phyloP scores from a whole-genome alignment of 192 early-diverging fungal species.

The Oehlia diaphana region DNA sequence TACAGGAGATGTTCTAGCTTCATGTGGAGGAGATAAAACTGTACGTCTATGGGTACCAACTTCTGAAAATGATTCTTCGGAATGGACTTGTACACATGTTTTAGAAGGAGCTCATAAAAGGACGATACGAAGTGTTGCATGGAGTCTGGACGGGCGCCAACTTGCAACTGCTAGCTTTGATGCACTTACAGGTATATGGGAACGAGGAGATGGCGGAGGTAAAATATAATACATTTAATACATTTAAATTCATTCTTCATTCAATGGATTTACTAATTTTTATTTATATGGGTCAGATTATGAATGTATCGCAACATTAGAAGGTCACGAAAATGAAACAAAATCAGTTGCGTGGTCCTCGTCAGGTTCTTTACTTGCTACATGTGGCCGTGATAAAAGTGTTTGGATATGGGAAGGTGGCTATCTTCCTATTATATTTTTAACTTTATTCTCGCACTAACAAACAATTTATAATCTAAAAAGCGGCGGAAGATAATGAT shows the following conservation, averaged over 20 bases:
- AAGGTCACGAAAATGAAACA: constrained; percentile 98
- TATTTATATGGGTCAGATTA: constrained; percentile 49
- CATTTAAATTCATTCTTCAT: constrained; percentile 1
- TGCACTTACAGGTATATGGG: constrained; percentile 91
- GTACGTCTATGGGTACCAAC: constrained; percentile 80
- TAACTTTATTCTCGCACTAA: neutral
- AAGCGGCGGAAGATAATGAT: constrained; percentile 77
- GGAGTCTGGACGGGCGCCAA: constrained; percentile 68
- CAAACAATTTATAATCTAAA: neutral
- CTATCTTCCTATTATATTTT: neutral
- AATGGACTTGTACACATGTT: constrained; percentile 71
- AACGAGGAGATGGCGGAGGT: constrained; percentile 58
- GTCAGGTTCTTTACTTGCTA: constrained; percentile 82
- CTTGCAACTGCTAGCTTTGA: constrained; percentile 93
- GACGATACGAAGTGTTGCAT: constrained; percentile 87
- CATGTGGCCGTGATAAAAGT: constrained; percentile 94
- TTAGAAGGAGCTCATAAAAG: constrained; percentile 89
- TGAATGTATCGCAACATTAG: constrained; percentile 91
- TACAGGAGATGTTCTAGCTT: constrained; percentile 68
- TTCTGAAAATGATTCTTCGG: constrained; percentile 38
- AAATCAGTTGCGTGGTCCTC: constrained; percentile 90
- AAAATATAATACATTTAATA: constrained; percentile 10
- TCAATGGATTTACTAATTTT: neutral
- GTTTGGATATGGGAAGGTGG: constrained; percentile 98
- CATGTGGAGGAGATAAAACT: constrained; percentile 86